phyloP scores from a whole-genome alignment of 192 early-diverging fungal genomes.

The Coemansia sp. region DNA sequence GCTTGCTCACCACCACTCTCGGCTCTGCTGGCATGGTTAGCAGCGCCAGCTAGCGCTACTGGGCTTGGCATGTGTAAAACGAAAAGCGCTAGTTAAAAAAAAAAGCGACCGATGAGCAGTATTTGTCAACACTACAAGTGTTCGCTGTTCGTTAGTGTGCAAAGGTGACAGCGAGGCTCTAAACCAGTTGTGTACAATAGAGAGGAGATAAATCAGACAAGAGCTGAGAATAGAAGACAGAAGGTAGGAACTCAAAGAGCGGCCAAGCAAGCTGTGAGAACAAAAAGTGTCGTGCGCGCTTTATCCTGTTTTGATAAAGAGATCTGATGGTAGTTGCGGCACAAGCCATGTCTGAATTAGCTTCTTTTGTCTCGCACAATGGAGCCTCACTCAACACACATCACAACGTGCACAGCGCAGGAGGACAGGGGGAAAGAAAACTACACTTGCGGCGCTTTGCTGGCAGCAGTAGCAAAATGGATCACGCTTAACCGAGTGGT shows the following conservation, averaged over 20 bases:
- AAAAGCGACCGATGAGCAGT: background rate
- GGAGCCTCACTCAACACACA: background rate
- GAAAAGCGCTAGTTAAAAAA: background rate
- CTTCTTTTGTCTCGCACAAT: background rate
- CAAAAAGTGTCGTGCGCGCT: background rate
- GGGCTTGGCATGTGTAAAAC: background rate
- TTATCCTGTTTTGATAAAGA: background rate
- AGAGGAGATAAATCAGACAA: background rate
- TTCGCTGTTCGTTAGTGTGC: background rate
- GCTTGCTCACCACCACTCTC: background rate
- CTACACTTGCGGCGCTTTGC: background rate
- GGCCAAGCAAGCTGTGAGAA: background rate
- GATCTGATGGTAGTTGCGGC: background rate
- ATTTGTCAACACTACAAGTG: background rate
- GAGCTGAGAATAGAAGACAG: background rate
- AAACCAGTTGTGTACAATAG: background rate
- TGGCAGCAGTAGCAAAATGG: background rate
- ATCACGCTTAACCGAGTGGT: background rate
- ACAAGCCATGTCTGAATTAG: background rate
- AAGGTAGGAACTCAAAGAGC: background rate
- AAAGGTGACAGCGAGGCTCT: background rate
- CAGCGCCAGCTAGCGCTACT: constrained; percentile 1
- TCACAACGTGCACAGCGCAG: constrained; percentile 2
- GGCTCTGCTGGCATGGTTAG: background rate
- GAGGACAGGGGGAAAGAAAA: background rate